Evolutionary conservation across 2,329 filamentous ascomycete genomes (phyloP).

Genomic region (Bipolaris gigantea): DNA sequence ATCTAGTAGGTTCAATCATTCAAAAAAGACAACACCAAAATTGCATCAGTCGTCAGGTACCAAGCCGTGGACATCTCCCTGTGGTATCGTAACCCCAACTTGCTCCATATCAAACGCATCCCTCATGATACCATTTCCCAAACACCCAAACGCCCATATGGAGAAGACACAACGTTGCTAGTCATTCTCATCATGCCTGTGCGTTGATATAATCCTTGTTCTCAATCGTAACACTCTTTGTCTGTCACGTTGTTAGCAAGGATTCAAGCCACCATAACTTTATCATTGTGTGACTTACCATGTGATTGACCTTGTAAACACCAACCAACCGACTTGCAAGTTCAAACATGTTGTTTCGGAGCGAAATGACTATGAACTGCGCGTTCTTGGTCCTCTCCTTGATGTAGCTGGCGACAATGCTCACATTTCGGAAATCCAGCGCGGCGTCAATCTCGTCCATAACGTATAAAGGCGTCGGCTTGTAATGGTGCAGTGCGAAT

Average conservation of each 20-base stretch:
- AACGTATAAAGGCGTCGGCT: constrained; percentile 95
- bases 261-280: background rate
- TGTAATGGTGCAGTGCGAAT: constrained; percentile 98
- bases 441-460: constrained; percentile 99
- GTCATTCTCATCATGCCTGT: constrained; percentile 16
- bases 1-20: background rate
- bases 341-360: constrained; percentile 99
- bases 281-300: constrained; percentile 54
- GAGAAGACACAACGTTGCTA: background rate
- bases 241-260: constrained; percentile 43
- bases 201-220: constrained; percentile 51
- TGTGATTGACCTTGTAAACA: constrained; percentile 99
- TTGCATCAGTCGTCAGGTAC: constrained; percentile 10
- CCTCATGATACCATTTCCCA: background rate
- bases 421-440: constrained; percentile 96
- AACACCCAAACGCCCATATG: constrained; percentile 7
- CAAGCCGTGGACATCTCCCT: constrained; percentile 6
- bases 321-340: constrained; percentile 92
- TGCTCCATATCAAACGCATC: constrained; percentile 4
- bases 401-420: constrained; percentile 98
- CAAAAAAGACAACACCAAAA: background rate
- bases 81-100: constrained; percentile 12
- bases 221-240: constrained; percentile 57
- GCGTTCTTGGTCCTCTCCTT: constrained; percentile 99
- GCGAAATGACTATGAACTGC: constrained; percentile 96